phyloP scores from a whole-genome alignment of 768 basidiomycete species.

The Mycena crocata region DNA sequence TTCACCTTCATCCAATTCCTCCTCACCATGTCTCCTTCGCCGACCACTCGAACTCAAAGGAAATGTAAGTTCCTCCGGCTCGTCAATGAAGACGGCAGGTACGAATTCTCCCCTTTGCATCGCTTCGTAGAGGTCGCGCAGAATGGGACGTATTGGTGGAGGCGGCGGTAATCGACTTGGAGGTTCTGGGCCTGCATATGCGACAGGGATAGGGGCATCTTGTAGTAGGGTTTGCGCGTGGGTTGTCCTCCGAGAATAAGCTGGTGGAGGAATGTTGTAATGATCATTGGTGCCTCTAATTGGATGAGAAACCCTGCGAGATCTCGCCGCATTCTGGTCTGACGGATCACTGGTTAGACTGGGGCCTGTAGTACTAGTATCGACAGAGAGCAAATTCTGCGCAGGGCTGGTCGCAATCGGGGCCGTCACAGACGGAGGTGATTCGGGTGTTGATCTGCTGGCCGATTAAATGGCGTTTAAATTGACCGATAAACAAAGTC shows the following conservation, averaged over 20 bases:
- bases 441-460: too few species aligned
- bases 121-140: not conserved
- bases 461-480: too few species aligned
- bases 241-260: not conserved
- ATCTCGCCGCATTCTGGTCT: not conserved
- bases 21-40: not conserved
- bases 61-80: not conserved
- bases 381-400: too few species aligned
- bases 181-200: not conserved
- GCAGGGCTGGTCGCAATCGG: too few species aligned
- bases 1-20: not conserved
- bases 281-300: not conserved
- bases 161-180: not conserved
- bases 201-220: not conserved
- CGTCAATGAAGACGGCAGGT: not conserved
- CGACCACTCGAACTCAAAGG: not conserved
- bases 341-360: not conserved
- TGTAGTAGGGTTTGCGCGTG: not conserved
- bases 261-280: not conserved
- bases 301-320: not conserved
- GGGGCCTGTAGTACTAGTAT: too few species aligned
- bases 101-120: slow-evolving; percentile 1
- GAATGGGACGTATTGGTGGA: not conserved
- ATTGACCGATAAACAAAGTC: too few species aligned
- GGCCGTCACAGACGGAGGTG: too few species aligned